Evolutionary conservation across 116 monocot genomes (phyloP), one percentile per base, ranked within the genome.

Genomic region (Trichopus zeylanicus): DNA sequence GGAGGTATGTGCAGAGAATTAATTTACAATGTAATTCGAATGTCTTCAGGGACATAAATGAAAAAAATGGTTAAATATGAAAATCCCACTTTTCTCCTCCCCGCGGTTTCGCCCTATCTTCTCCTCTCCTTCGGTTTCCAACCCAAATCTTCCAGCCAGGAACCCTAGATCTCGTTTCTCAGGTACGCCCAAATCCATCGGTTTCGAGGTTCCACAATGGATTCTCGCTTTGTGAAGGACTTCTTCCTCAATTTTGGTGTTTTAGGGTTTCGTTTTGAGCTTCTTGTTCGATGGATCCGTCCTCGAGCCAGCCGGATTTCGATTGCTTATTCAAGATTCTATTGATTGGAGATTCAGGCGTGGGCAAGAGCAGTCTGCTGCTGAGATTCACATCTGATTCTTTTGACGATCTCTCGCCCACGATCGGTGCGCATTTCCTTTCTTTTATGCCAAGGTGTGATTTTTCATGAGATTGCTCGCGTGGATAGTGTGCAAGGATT

Each of bases 351-450:
- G 95, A 95, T 61, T 95, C 95, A 7, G 95, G 90, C 26, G 90
- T 95, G 29, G 95, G 95, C 46, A 95, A 95, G 79, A 95, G 95
- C 32, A 90, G 90, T 46, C 71, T 95, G 37, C 71, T 95, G 23
- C 51, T 95, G n/a, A 73, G 95, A 55, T 95, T 95, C 75, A 95
- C 86, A 29, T 68, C 95, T 5, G 83, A 89, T 51, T 76, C 83
- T 12, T 95, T 95, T 52, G 95, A 95, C 21, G 95, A 95, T 67
- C 87, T 95, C 18, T 95, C 95, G 26, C 95, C 95, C n/a, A 95
- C 95, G 0, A 95, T 95, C 35, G 95, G 95, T 95, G 53, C 15
- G 67, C 65, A 11, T 51, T 22, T 10, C 16, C 10, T 33, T 33
- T 42, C 3, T 0, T 39, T 39, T 7, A n/a, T n/a, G n/a, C n/a